These are phyloP conservation scores for Gliomastix tumulicola DNA, from an alignment of 2,329 filamentous ascomycete species.

Conservation along the genomic window DNA sequence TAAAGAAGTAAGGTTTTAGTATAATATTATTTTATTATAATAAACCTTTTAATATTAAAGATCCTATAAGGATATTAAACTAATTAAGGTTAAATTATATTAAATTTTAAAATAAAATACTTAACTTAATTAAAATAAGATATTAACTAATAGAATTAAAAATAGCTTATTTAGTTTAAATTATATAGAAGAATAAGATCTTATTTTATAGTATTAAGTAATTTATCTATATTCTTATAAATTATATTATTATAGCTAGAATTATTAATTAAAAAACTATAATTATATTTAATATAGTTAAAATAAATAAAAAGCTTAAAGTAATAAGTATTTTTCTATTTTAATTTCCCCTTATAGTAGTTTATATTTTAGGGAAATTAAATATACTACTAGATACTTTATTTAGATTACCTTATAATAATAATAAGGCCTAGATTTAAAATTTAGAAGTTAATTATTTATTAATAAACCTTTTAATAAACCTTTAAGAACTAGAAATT, in stretches of 20 bases:
- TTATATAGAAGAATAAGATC: constrained; percentile 1
- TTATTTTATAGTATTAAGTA: constrained; percentile 1
- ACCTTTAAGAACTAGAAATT: no score
- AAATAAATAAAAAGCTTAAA: not conserved
- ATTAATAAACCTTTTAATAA: no score
- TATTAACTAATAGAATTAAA: constrained; percentile 1
- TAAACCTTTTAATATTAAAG: no score
- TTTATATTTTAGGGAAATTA: not conserved
- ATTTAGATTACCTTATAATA: no score
- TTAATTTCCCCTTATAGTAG: not conserved
- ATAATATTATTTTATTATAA: no score
- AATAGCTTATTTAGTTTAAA: not conserved
- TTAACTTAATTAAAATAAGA: not conserved
- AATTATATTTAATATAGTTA: not conserved
- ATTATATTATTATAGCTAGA: not conserved
- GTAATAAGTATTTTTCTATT: no score
- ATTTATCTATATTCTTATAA: constrained; percentile 1
- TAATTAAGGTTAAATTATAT: no score
- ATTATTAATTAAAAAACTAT: not conserved
- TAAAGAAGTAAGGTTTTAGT: no score
- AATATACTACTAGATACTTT: constrained; percentile 1
- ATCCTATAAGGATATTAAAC: no score
- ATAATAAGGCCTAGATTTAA: constrained; percentile 1
- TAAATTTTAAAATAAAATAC: no score
- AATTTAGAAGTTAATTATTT: not conserved